These are phyloP conservation scores for Phyllostachys edulis DNA, from an alignment of 176 grass and related monocot species.

Conservation along the genomic window DNA sequence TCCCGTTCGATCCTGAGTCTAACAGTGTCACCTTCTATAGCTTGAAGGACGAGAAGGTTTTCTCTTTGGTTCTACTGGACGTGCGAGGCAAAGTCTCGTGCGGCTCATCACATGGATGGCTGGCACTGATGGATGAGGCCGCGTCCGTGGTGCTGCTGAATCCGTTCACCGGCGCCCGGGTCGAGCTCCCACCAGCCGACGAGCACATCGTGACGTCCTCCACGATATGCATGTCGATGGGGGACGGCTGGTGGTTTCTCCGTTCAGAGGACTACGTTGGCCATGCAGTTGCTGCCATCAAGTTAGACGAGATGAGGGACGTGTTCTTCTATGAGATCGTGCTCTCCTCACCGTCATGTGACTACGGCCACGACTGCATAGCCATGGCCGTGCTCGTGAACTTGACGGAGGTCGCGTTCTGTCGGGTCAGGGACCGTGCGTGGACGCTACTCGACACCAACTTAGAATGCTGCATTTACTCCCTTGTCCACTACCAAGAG, in stretches of 20 bases:
- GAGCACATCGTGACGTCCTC: too few species aligned
- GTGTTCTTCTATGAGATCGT: conserved; percentile 27
- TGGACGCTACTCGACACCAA: conserved; percentile 29
- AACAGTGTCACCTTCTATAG: not conserved
- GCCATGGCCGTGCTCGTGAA: conserved; percentile 26
- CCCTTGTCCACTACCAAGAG: not conserved
- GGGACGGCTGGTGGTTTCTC: not conserved
- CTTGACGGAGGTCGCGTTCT: conserved; percentile 33
- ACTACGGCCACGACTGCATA: not conserved
- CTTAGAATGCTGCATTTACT: not conserved
- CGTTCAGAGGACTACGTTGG: not conserved
- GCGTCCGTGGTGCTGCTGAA: conserved; percentile 30
- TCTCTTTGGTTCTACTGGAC: not conserved
- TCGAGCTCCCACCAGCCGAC: too few species aligned
- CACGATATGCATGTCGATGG: not conserved
- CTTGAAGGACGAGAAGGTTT: not conserved
- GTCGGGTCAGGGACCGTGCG: not conserved
- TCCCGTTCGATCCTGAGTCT: not conserved
- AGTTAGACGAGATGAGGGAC: not conserved
- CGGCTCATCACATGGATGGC: conserved; percentile 24
- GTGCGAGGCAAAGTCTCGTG: not conserved
- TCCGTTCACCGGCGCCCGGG: conserved; percentile 19
- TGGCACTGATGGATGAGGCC: conserved; percentile 30
- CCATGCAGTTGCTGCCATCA: not conserved
- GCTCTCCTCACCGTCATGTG: not conserved